Base-by-base conservation (phyloP, 192 early-diverging fungal genomes). In the Linnemannia hyalina region DNA sequence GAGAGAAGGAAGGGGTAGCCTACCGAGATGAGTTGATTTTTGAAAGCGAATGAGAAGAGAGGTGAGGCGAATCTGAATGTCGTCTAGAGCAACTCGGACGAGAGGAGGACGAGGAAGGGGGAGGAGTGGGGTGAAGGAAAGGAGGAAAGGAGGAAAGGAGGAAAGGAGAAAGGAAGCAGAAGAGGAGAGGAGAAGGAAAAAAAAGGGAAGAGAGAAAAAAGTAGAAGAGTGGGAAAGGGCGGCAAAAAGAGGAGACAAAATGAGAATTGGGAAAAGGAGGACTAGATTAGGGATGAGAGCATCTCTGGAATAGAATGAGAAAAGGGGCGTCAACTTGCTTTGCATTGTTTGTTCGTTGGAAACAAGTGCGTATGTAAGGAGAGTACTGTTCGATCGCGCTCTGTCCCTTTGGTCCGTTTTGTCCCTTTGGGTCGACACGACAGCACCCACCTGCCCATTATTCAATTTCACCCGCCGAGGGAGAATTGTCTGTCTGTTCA, bases 321-420 rank as follows among this genome's bases (percentile, higher is more conserved):
- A 60, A 38, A 40, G 18, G 49, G 40, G 38, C 55, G 55, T 26
- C n/a, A 15, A 60, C 22, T 60, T 47, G 10, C 11, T 52, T 29
- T 54, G 40, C 44, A 2, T 73, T 26, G 71, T 73, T 73, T 73
- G 71, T 73, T 57, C 55, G 55, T 55, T 55, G 22, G 52, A 57
- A 26, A 10, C 22, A 57, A 44, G 15, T 73, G n/a, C 5, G 49
- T 52, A 52, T 52, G 49, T 52, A 46, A 46, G 44, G 3, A 40
- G 38, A 40, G 44, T 46, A 46, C 44, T 22, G 49, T 74, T 13
- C 16, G 72, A 42, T 47, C 71, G 47, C 47, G 40, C 42, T 73
- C 44, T 44, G 22, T 44, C 47, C 47, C 42, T 44, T 73, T 35
- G 70, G 2, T 10, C 15, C 44, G 13, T 71, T 5, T 5, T 40